Percentiles rank a stretch among this genome's conserved stretches.
Conservation (phyloP, 2,329 filamentous ascomycete genomes). For the Pseudogymnoascus sp. region DNA sequence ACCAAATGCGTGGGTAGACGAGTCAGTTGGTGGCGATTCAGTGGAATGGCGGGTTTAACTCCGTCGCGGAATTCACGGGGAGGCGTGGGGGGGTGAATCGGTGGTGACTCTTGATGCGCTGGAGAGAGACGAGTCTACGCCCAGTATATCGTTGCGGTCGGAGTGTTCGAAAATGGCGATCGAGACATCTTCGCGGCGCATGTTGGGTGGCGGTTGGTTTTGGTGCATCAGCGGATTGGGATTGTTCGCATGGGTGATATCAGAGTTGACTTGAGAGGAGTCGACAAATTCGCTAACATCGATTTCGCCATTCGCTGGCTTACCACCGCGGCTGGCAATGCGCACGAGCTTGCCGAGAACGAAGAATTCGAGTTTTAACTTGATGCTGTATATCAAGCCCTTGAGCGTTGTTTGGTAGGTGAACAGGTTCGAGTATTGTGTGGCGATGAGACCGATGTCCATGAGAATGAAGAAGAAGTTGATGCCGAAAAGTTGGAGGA, state of each 20-base stretch:
- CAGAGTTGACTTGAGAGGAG: background rate
- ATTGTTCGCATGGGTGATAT: background rate
- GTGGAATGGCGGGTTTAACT: background rate
- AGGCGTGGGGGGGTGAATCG: background rate
- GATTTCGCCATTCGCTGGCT: background rate
- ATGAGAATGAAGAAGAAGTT: conserved; percentile 42
- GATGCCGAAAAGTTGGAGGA: conserved; percentile 40
- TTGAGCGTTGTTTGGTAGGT: conserved; percentile 34
- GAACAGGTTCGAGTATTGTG: conserved; percentile 33
- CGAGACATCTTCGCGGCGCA: background rate
- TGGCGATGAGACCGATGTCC: conserved; percentile 34
- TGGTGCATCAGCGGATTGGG: background rate
- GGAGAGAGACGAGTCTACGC: background rate
- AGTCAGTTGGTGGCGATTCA: background rate
- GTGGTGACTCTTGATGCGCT: background rate
- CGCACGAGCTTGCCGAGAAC: conserved; percentile 29
- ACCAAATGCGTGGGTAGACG: background rate
- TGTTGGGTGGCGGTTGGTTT: background rate
- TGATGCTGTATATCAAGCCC: conserved; percentile 35
- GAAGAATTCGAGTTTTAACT: conserved; percentile 43
- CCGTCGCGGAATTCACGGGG: background rate
- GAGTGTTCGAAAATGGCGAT: conserved; percentile 10
- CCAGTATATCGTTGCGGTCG: background rate
- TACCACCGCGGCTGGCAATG: background rate
- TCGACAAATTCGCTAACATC: conserved; percentile 6